Conservation (phyloP, 176 grass and related monocot genomes). For the Musa acuminata region DNA sequence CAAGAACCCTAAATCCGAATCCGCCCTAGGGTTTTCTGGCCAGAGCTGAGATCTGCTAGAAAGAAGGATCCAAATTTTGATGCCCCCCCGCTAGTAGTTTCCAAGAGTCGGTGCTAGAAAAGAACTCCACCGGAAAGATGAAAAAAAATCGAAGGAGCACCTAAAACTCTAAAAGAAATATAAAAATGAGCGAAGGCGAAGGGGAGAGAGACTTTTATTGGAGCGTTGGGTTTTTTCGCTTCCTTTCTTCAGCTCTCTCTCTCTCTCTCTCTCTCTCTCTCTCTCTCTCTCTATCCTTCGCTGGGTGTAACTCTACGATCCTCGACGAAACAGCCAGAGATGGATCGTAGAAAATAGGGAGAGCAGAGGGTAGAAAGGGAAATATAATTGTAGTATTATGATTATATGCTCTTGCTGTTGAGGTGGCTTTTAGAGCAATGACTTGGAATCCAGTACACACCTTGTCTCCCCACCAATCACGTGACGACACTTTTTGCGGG, state of each 20-base stretch:
- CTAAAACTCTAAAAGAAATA: neutral
- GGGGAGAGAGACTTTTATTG: neutral
- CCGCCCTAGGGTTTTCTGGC: neutral
- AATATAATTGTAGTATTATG: no score
- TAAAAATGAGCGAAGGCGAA: neutral
- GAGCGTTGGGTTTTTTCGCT: neutral
- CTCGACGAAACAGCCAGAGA: neutral
- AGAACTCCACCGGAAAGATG: neutral
- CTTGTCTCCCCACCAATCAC: no score
- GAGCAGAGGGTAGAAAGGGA: no score
- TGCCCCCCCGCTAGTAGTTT: neutral
- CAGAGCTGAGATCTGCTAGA: neutral
- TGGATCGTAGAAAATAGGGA: neutral
- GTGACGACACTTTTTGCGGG: no score
- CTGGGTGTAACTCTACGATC: no score
- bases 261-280: no score
- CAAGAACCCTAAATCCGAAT: neutral
- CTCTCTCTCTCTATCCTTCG: no score
- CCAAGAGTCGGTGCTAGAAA: neutral
- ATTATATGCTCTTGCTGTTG: no score
- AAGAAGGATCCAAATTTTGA: neutral
- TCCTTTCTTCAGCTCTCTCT: neutral
- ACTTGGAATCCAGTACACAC: no score
- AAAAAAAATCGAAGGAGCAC: neutral
- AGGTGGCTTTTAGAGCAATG: no score